Conservation (phyloP, 805 yeast genomes). For the Komagataella pastoris region DNA sequence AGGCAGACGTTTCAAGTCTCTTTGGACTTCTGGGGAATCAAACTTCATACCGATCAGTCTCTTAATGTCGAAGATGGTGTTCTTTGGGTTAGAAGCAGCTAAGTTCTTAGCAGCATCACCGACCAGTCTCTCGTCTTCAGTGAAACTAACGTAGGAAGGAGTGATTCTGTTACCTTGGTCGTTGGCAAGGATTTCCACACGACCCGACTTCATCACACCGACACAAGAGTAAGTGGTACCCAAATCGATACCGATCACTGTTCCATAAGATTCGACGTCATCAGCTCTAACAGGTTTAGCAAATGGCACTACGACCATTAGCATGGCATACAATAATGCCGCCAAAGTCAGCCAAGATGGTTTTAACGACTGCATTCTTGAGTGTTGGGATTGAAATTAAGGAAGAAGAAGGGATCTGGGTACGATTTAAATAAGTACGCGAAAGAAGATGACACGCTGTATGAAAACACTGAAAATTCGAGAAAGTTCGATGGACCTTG, state of each 20-base stretch:
- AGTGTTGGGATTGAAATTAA: background rate
- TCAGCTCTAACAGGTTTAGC: slow-evolving; percentile 3
- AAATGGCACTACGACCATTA: slow-evolving; percentile 2
- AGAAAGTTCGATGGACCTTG: background rate
- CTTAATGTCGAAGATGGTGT: slow-evolving; percentile 93
- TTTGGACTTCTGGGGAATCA: slow-evolving; percentile 64
- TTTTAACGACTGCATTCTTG: background rate
- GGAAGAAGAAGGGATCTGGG: background rate
- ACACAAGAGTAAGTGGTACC: slow-evolving; percentile 98
- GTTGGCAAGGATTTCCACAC: slow-evolving; percentile 92
- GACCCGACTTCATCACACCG: slow-evolving; percentile 65
- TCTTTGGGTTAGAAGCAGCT: slow-evolving; percentile 90
- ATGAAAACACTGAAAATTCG: background rate
- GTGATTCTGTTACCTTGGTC: slow-evolving; percentile 99
- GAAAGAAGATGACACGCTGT: background rate
- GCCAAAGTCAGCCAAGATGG: slow-evolving; percentile 1
- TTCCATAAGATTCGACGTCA: slow-evolving; percentile 3
- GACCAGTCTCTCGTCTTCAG: slow-evolving; percentile 87
- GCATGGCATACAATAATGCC: slow-evolving; percentile 2
- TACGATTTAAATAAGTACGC: background rate
- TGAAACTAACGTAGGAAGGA: slow-evolving; percentile 93
- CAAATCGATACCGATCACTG: slow-evolving; percentile 68
- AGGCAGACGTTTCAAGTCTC: slow-evolving; percentile 82
- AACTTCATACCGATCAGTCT: slow-evolving; percentile 85
- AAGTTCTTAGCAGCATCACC: slow-evolving; percentile 99